A percentile compares a stretch with the other conserved stretches of the same genome.
phyloP scores from a whole-genome alignment of 2,329 filamentous ascomycete genomes.

The Trichoderma simmonsii region DNA sequence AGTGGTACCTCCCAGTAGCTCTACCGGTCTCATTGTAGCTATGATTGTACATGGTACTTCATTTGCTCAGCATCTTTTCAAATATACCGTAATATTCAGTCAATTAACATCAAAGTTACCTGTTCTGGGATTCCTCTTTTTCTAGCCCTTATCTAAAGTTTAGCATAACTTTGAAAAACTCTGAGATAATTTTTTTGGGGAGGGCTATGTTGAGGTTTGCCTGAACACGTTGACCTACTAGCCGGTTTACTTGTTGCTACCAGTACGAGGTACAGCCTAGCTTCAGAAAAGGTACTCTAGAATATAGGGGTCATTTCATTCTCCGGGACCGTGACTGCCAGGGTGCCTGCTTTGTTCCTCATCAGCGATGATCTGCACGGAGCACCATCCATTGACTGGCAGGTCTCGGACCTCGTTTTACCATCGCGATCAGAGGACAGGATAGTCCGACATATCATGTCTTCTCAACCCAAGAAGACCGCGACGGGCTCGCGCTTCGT shows the following conservation, averaged over 20 bases:
- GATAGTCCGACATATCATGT: conserved; percentile 26
- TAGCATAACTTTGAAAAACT: background rate
- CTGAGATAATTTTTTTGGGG: background rate
- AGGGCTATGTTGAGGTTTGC: background rate
- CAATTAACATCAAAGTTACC: background rate
- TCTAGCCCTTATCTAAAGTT: background rate
- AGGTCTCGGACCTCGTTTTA: conserved; percentile 9
- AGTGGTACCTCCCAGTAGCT: background rate
- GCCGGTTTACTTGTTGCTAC: background rate
- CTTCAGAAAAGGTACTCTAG: conserved; percentile 6
- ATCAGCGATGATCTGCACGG: conserved; percentile 10
- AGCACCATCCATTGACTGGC: conserved; percentile 2
- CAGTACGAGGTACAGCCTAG: conserved; percentile 13
- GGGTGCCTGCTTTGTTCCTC: conserved; percentile 13
- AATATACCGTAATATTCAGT: background rate
- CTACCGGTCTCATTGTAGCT: background rate
- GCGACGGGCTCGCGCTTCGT: conserved; percentile 45
- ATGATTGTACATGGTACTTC: background rate
- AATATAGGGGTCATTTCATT: conserved; percentile 13
- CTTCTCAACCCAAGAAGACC: conserved; percentile 32
- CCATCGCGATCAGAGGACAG: background rate
- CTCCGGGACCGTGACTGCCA: conserved; percentile 8
- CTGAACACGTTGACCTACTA: background rate
- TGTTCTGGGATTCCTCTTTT: background rate
- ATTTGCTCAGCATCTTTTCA: background rate